Evolutionary conservation across 78 protist species (phyloP).

Genomic region (Dictyostelium intermedium): DNA sequence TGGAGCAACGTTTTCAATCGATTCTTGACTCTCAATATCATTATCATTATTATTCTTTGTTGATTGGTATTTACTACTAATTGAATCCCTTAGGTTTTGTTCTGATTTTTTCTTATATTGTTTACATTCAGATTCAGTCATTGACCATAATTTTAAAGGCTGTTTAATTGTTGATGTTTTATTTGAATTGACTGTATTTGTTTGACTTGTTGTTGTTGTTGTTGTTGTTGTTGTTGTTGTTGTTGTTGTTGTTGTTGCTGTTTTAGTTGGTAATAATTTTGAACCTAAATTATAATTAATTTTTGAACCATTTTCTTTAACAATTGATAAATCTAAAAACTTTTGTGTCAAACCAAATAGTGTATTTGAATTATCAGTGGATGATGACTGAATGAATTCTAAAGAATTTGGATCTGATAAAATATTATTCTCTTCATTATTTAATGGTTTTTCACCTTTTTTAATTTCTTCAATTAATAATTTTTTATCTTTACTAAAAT

Average conservation of each 20-base stretch:
- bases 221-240: neutral
- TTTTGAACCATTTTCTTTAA: neutral
- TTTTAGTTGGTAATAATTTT: neutral
- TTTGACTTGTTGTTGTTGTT: neutral
- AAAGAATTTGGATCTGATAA: neutral
- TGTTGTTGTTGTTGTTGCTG: neutral
- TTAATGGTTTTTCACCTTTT: neutral
- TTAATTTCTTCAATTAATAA: slow-evolving; percentile 20
- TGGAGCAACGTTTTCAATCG: slow-evolving; percentile 9
- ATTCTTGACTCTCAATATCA: neutral
- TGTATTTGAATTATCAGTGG: neutral
- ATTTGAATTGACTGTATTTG: no score
- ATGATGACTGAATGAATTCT: neutral
- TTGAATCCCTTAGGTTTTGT: slow-evolving; percentile 19
- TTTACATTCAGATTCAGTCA: slow-evolving; percentile 23
- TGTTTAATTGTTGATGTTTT: neutral
- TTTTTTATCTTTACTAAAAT: neutral
- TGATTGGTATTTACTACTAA: slow-evolving; percentile 16
- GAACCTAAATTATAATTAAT: slow-evolving; percentile 25
- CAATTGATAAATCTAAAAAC: neutral
- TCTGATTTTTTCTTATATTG: slow-evolving; percentile 39
- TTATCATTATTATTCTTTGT: neutral
- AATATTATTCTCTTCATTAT: neutral
- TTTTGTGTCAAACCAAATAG: neutral
- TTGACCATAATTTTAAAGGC: slow-evolving; percentile 35